These are phyloP conservation scores for Mucor saturninus DNA, from an alignment of 371 early-diverging fungal species.

Conservation along the genomic window DNA sequence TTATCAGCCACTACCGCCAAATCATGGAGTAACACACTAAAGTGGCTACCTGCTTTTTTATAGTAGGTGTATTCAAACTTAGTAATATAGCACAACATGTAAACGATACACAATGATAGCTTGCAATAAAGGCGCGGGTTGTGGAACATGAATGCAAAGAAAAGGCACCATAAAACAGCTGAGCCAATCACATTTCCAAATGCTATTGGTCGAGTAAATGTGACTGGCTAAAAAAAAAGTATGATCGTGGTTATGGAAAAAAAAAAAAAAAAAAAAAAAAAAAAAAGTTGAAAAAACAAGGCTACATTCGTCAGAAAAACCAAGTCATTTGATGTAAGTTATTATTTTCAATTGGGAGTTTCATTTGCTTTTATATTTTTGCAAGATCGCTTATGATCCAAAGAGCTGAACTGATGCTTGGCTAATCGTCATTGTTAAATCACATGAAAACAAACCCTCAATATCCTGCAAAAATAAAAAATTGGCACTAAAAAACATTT, in stretches of 20 bases:
- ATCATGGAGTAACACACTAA: too few relatives aligned
- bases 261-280: neutral
- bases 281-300: neutral
- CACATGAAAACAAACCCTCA: slow-evolving; percentile 1
- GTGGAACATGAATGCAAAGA: too few relatives aligned
- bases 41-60: too few relatives aligned
- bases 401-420: neutral
- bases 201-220: too few relatives aligned
- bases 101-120: too few relatives aligned
- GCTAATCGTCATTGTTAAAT: neutral
- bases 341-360: neutral
- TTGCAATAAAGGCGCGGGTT: too few relatives aligned
- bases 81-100: too few relatives aligned
- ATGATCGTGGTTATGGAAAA: slow-evolving; percentile 5
- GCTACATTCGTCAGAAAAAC: slow-evolving; percentile 3
- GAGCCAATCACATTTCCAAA: too few relatives aligned
- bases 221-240: neutral
- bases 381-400: neutral
- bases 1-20: too few relatives aligned
- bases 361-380: neutral
- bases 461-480: neutral
- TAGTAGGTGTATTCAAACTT: too few relatives aligned
- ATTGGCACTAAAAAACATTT: slow-evolving; percentile 2
- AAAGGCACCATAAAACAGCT: too few relatives aligned
- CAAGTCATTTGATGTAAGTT: slow-evolving; percentile 5